Evolutionary conservation across 306 rosid species (phyloP), one percentile per base, ranked within the genome.

Genomic region (Dalbergia cochinchinensis): DNA sequence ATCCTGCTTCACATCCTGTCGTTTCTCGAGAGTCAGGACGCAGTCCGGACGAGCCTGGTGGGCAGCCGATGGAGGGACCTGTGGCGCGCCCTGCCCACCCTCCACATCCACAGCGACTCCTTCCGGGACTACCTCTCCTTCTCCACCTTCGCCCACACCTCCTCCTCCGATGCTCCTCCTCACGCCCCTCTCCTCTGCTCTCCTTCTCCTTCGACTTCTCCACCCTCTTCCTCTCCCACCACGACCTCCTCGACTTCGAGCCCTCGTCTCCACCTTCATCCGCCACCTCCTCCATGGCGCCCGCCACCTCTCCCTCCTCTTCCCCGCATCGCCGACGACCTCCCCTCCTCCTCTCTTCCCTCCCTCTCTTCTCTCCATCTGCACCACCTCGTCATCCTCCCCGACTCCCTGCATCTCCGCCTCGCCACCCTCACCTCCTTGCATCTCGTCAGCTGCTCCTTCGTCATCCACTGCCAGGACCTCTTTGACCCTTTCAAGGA

Each of bases 151-250:
- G 57, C 51, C 5, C 18, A 39, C 34, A 16, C 9, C n/a, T 78
- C 26, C 68, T 78, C 2, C 15, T 4, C 7, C 41, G 68, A 14
- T 74, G 67, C 75, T 15, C 55, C 16, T 45, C 22, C 14, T 22
- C 48, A n/a, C 47, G n/a, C 3, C 9, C 42, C 34, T 13, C 4
- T n/a, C 11, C 10, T 5, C 65, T 66, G 74, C 34, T 54, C n/a
- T n/a, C 42, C 15, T 78, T 78, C 82, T 77, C 31, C 55, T 65
- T 77, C 8, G 73, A 77, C 3, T 35, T 77, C 11, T 77, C 81
- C 8, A 77, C 65, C 65, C 73, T 74, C 39, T 53, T 77, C 57
- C 64, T 53, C n/a, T 65, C 81, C 3, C 13, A 65, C n/a, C 65
- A 53, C 15, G 81, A 77, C 37, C 59, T 77, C 6, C 53, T 77